These are phyloP conservation scores for Pyrus hybrid DNA, from an alignment of 331 rosid genomes.

Conservation along the genomic window DNA sequence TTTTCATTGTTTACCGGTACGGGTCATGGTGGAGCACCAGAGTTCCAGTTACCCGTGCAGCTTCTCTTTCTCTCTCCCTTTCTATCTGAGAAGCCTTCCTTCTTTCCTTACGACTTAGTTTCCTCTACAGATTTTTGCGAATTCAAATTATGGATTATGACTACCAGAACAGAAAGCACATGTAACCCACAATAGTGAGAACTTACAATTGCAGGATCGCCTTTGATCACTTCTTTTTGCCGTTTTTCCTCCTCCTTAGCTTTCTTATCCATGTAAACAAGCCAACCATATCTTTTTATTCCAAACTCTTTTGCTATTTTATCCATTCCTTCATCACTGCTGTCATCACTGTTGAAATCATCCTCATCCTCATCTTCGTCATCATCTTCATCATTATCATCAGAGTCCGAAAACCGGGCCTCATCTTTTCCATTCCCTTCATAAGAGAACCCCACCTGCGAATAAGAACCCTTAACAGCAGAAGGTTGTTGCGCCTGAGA, in stretches of 20 bases:
- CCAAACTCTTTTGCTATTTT: slow-evolving; percentile 89
- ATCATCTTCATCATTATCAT: slow-evolving; percentile 73
- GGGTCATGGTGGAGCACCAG: slow-evolving; percentile 90
- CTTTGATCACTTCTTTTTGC: slow-evolving; percentile 94
- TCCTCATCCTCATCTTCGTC: slow-evolving; percentile 71
- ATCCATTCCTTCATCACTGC: slow-evolving; percentile 98
- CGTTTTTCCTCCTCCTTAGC: slow-evolving; percentile 95
- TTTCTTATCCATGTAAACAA: slow-evolving; percentile 95
- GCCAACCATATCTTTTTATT: slow-evolving; percentile 94
- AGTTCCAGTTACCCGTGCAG: slow-evolving; percentile 59
- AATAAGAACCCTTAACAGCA: slow-evolving; percentile 76
- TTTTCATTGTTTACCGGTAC: slow-evolving; percentile 56
- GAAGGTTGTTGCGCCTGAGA: slow-evolving; percentile 66
- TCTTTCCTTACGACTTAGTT: slow-evolving; percentile 96
- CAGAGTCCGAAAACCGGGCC: slow-evolving; percentile 60
- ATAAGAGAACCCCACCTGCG: slow-evolving; percentile 94
- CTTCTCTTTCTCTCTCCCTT: slow-evolving; percentile 94
- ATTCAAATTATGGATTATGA: not conserved
- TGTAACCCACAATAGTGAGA: not conserved
- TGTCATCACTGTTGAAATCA: slow-evolving; percentile 91
- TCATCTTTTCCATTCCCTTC: slow-evolving; percentile 87
- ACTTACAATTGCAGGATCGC: slow-evolving; percentile 97
- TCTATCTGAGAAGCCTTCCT: slow-evolving; percentile 96
- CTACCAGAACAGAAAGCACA: not conserved
- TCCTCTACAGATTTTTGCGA: slow-evolving; percentile 48